Percentiles rank a stretch among this genome's conserved stretches.
Evolutionary conservation across 1,139 yeast genomes (phyloP).

Genomic region (Arxiozyma bovina): DNA sequence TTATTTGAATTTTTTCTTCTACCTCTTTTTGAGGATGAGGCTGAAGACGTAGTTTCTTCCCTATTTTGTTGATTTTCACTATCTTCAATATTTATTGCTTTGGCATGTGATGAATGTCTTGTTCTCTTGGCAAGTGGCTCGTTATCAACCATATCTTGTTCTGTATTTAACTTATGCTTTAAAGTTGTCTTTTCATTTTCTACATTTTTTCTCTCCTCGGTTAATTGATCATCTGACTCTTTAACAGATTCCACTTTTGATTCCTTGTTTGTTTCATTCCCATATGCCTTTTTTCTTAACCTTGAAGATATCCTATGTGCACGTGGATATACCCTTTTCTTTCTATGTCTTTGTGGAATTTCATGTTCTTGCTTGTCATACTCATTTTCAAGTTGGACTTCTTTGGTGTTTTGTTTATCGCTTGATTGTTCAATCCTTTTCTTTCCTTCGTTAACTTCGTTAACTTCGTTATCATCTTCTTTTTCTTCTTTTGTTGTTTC

Average conservation of each 20-base stretch:
- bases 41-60: constrained; percentile 6
- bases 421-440: background rate
- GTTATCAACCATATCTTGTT: constrained; percentile 1
- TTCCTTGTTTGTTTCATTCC: background rate
- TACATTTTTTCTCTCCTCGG: constrained; percentile 9
- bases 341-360: constrained; percentile 3
- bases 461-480: background rate
- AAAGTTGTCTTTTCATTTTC: constrained; percentile 6
- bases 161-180: background rate
- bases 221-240: background rate
- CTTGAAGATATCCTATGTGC: constrained; percentile 3
- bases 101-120: constrained; percentile 16
- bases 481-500: background rate
- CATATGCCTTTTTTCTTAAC: constrained; percentile 5
- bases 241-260: constrained; percentile 4
- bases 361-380: background rate
- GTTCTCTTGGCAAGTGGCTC: constrained; percentile 26
- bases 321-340: constrained; percentile 5
- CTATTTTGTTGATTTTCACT: constrained; percentile 7
- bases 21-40: constrained; percentile 4
- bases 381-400: constrained; percentile 2
- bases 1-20: background rate
- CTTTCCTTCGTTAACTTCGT: too few relatives aligned
- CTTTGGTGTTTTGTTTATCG: background rate
- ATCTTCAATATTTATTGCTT: constrained; percentile 18